Base-by-base conservation (phyloP, 352 stramenopile genomes). In the Globisporangium echinulatum region DNA sequence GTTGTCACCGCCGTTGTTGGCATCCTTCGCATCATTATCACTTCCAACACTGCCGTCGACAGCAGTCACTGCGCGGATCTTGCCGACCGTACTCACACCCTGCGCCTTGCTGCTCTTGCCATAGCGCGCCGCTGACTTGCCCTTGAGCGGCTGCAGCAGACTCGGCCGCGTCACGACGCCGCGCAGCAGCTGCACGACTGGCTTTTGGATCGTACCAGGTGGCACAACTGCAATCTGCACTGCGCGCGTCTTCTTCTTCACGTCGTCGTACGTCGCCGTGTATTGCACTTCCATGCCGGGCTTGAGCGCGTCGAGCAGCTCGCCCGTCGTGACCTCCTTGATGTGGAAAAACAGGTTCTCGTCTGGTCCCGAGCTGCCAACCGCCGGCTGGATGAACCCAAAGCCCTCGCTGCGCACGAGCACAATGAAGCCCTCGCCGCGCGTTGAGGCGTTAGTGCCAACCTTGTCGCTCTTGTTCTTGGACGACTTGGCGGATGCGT, bases 301-400 rank as follows among this genome's bases (percentile, higher is more conserved):
- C 49, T 87, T 85, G 44, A 93, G 53, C 25, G 87, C 75, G 14
- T 66, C 67, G 10, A 80, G 66, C 9, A 70, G 79, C 59, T 87
- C 70, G 37, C 71, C 72, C 0, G 69, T 77, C 17, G 70, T 72
- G 36, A 93, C 69, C 15, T 90, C 83, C 42, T 87, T 90, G 37
- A 93, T 69, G 63, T 90, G 83, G 67, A 93, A 93, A 62, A 87
- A 93, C 42, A 93, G 39, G 56, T 87, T 88, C 59, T 88, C 78
- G 33, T 74, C 72, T 2, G 74, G 57, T 3, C 72, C 75, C 10
- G 13, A 15, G 17, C 11, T 70, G 2, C 43, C 55, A 40, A 75
- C 64, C 11, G 70, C 74, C 48, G 78, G 81, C 39, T 86, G 66
- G 52, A 93, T 90, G 51, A 93, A 93, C 7, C 83, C 83, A 58